These are phyloP conservation scores for Apiospora phragmitis DNA, from an alignment of 2,329 filamentous ascomycete genomes.

Conservation along the genomic window DNA sequence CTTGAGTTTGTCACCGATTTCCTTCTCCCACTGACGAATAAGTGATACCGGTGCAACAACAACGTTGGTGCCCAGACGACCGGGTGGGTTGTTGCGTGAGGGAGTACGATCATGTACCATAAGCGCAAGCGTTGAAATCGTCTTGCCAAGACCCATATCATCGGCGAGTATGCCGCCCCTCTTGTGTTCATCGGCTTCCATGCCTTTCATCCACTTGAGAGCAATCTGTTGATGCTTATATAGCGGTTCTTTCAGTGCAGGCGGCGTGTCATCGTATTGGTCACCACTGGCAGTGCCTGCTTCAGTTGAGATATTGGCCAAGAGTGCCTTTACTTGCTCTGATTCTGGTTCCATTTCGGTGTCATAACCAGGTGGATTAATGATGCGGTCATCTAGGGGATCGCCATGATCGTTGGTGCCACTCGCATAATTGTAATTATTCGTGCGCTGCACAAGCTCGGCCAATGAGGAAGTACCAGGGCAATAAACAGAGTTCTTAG, in stretches of 20 bases:
- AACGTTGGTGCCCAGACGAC: conserved; percentile 9
- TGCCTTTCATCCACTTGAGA: conserved; percentile 73
- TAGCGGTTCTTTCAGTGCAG: conserved; percentile 65
- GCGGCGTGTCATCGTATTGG: conserved; percentile 65
- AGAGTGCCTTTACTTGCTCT: conserved; percentile 51
- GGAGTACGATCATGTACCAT: conserved; percentile 51
- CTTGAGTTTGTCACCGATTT: conserved; percentile 65
- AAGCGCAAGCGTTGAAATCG: conserved; percentile 78
- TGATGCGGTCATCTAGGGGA: conserved; percentile 34
- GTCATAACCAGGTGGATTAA: conserved; percentile 36
- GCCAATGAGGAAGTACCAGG: conserved; percentile 23
- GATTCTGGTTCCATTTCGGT: conserved; percentile 33
- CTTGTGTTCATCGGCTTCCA: conserved; percentile 70
- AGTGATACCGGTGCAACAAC: conserved; percentile 27
- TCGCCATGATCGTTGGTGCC: conserved; percentile 38
- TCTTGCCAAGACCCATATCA: conserved; percentile 85
- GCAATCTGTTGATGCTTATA: conserved; percentile 83
- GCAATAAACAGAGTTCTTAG: conserved; percentile 17
- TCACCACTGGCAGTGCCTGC: conserved; percentile 62
- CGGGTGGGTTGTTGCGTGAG: not conserved
- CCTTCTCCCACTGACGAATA: conserved; percentile 29
- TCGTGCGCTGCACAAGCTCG: conserved; percentile 40
- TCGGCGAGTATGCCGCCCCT: conserved; percentile 78
- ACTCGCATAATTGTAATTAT: conserved; percentile 36
- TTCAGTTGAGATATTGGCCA: conserved; percentile 74